Conservation (phyloP, 306 rosid species). For the Dalbergia cultrata region DNA sequence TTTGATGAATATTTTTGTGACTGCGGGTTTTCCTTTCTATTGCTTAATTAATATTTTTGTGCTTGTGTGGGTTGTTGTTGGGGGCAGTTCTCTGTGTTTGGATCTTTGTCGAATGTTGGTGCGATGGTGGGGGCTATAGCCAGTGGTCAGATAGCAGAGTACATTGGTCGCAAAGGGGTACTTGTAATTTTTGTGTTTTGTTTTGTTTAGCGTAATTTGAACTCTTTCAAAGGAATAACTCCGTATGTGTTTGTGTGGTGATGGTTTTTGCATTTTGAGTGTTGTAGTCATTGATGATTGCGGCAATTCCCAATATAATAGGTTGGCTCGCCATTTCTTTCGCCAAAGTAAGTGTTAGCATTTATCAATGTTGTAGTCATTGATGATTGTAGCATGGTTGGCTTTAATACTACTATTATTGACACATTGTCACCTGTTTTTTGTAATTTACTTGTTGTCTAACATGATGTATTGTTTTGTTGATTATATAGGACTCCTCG, state of each 20-base stretch:
- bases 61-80: slow-evolving; percentile 13
- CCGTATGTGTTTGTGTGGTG: slow-evolving; percentile 11
- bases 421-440: not conserved
- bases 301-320: slow-evolving; percentile 74
- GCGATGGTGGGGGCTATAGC: slow-evolving; percentile 93
- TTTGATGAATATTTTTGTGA: not conserved
- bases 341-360: slow-evolving; percentile 59
- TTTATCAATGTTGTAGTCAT: too few relatives aligned
- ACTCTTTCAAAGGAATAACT: not conserved
- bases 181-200: not conserved
- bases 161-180: slow-evolving; percentile 91
- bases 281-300: slow-evolving; percentile 79
- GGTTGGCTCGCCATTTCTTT: slow-evolving; percentile 85
- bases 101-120: slow-evolving; percentile 89
- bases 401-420: not conserved
- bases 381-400: not conserved
- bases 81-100: slow-evolving; percentile 74
- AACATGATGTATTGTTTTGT: not conserved
- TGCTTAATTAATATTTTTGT: not conserved
- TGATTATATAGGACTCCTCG: slow-evolving; percentile 67
- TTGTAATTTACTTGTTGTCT: not conserved
- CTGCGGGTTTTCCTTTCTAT: not conserved
- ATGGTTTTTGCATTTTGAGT: slow-evolving; percentile 44
- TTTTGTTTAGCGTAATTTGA: slow-evolving; percentile 20
- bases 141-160: slow-evolving; percentile 90